Evolutionary conservation across 2,329 filamentous ascomycete species (phyloP).

Genomic region (Xylaria sp.): DNA sequence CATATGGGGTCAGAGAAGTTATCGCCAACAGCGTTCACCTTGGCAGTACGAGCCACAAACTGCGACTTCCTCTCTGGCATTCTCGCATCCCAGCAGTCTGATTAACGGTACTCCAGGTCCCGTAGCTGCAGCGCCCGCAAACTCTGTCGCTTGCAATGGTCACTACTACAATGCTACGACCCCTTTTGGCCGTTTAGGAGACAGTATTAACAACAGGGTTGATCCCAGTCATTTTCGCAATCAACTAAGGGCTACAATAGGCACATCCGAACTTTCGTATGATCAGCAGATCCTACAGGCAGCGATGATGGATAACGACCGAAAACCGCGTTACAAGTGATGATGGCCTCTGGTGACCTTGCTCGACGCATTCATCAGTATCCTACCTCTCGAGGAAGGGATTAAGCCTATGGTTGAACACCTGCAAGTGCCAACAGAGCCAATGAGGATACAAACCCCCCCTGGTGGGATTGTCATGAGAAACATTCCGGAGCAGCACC

Average conservation of each 20-base stretch:
- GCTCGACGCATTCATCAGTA: background rate
- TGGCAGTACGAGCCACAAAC: slow-evolving; percentile 36
- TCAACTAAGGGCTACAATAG: slow-evolving; percentile 41
- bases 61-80: slow-evolving; percentile 50
- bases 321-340: slow-evolving; percentile 44
- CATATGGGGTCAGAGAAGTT: slow-evolving; percentile 20
- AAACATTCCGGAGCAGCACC: background rate
- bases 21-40: slow-evolving; percentile 40
- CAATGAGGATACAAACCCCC: slow-evolving; percentile 1
- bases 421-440: background rate
- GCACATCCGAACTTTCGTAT: slow-evolving; percentile 41
- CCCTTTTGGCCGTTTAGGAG: slow-evolving; percentile 44
- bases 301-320: slow-evolving; percentile 42
- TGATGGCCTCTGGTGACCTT: slow-evolving; percentile 9
- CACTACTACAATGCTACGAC: slow-evolving; percentile 46
- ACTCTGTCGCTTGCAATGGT: slow-evolving; percentile 45
- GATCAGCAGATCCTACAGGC: slow-evolving; percentile 44
- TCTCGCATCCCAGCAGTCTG: slow-evolving; percentile 63
- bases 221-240: slow-evolving; percentile 47
- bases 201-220: slow-evolving; percentile 42
- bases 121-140: slow-evolving; percentile 33
- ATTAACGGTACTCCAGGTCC: slow-evolving; percentile 59
- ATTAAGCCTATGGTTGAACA: slow-evolving; percentile 1
- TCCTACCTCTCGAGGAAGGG: background rate
- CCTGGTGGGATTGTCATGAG: background rate